phyloP scores from a whole-genome alignment of 768 basidiomycete genomes.

The Leucocoprinus birnbaumii region DNA sequence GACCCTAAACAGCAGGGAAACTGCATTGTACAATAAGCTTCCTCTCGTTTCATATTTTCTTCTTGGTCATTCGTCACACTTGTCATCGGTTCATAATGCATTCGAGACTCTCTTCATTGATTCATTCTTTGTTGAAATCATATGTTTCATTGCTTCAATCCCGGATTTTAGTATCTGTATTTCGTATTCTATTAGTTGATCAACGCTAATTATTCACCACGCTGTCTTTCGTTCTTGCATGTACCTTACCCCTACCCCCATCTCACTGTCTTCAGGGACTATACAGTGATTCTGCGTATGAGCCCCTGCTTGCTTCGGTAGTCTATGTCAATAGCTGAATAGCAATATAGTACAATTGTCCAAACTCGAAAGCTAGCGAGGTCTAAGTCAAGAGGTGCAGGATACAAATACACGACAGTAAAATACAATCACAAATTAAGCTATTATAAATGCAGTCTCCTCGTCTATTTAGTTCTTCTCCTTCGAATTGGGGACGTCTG shows the following conservation, averaged over 20 bases:
- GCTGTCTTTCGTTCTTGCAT: not conserved
- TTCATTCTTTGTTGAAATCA: not conserved
- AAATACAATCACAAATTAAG: too few relatives aligned
- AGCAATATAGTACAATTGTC: too few relatives aligned
- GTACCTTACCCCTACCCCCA: not conserved
- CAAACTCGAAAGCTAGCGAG: too few relatives aligned
- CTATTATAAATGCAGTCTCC: not conserved
- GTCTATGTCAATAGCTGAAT: not conserved
- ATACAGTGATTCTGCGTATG: too few relatives aligned
- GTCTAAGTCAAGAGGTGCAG: too few relatives aligned
- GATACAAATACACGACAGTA: too few relatives aligned
- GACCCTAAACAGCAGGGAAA: slow-evolving; percentile 37
- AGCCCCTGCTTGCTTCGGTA: too few relatives aligned
- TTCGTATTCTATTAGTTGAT: not conserved
- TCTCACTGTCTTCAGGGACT: too few relatives aligned
- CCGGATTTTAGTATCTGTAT: slow-evolving; percentile 7
- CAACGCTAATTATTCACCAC: too few relatives aligned
- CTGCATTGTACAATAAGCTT: slow-evolving; percentile 45
- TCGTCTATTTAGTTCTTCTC: not conserved
- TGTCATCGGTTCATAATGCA: slow-evolving; percentile 6
- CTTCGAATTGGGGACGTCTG: not conserved
- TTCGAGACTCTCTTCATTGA: not conserved
- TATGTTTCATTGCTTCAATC: not conserved
- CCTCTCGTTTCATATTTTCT: slow-evolving; percentile 6
- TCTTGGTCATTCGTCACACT: not conserved